Percentiles rank a stretch among this genome's conserved stretches.
Conservation (phyloP, 495 filamentous ascomycete genomes). For the Tuber microsphaerosporum region DNA sequence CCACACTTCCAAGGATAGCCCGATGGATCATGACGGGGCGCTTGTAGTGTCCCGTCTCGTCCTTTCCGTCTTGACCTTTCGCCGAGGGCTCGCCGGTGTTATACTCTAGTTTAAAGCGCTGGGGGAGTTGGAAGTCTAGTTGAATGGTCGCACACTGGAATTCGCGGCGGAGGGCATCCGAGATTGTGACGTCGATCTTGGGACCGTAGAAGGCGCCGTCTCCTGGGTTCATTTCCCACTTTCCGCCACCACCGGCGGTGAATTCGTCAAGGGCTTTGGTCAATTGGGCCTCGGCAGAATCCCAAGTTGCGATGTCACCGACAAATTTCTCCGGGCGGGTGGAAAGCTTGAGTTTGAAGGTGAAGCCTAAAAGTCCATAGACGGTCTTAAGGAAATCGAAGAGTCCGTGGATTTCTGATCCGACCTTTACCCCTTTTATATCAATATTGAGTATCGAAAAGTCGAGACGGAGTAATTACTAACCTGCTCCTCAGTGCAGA, state of each 20-base stretch:
- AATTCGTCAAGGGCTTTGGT: conserved; percentile 73
- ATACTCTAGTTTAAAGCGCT: conserved; percentile 77
- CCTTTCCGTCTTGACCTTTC: conserved; percentile 38
- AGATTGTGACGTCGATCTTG: conserved; percentile 88
- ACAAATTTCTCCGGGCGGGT: conserved; percentile 90
- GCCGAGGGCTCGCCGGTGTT: conserved; percentile 57
- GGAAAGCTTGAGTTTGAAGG: conserved; percentile 92
- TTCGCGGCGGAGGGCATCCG: conserved; percentile 67
- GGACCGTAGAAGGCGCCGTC: conserved; percentile 98
- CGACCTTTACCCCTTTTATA: conserved; percentile 47
- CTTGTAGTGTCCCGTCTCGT: conserved; percentile 59
- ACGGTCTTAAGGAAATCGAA: conserved; percentile 81
- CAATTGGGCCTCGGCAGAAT: conserved; percentile 73
- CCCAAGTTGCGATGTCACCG: conserved; percentile 79
- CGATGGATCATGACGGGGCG: conserved; percentile 96
- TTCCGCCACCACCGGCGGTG: conserved; percentile 52
- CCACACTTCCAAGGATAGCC: conserved; percentile 85
- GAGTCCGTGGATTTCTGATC: conserved; percentile 70
- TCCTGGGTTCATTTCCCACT: conserved; percentile 84
- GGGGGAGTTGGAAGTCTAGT: conserved; percentile 87
- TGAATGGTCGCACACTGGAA: conserved; percentile 96
- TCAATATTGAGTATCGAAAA: conserved; percentile 16
- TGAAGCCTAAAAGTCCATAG: conserved; percentile 86
- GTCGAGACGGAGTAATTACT: conserved; percentile 38
- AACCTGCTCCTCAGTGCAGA: conserved; percentile 67